phyloP scores from a whole-genome alignment of 345 rosid genomes.

The Hibiscus syriacus region DNA sequence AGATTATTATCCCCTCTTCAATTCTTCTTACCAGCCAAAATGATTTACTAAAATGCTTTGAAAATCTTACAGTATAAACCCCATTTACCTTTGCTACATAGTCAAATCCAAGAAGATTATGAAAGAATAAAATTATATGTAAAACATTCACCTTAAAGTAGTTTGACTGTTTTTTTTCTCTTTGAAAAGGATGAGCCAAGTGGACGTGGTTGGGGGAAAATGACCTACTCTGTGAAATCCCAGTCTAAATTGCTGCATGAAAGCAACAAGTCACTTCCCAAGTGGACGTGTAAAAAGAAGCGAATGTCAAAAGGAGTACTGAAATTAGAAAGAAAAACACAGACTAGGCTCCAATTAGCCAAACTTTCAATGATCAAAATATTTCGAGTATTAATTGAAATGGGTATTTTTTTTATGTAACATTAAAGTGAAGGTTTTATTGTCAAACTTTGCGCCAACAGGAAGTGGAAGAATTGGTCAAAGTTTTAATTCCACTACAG shows the following conservation, averaged over 20 bases:
- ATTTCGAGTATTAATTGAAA: neutral
- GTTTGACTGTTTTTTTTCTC: neutral
- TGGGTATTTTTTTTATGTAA: neutral
- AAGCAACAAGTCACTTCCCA: constrained; percentile 3
- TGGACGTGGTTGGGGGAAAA: constrained; percentile 6
- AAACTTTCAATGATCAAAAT: neutral
- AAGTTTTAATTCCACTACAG: neutral
- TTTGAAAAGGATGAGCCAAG: constrained; percentile 1
- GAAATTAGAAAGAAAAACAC: no score
- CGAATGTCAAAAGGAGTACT: no score
- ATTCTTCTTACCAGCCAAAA: neutral
- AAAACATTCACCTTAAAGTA: neutral
- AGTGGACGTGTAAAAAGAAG: no score
- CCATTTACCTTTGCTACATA: neutral
- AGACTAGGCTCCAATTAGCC: neutral
- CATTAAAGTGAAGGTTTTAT: neutral
- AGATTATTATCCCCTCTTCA: neutral
- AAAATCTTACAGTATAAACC: neutral
- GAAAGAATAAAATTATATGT: neutral
- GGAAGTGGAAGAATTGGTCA: neutral
- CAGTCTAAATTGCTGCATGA: constrained; percentile 9
- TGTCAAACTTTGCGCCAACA: neutral
- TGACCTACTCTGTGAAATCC: neutral
- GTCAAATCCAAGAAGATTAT: constrained; percentile 2
- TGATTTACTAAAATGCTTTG: neutral